Evolutionary conservation across 164 flowering plant genomes (phyloP), one percentile per base, ranked within the genome.

Genomic region (Chimonanthus salicifolius): DNA sequence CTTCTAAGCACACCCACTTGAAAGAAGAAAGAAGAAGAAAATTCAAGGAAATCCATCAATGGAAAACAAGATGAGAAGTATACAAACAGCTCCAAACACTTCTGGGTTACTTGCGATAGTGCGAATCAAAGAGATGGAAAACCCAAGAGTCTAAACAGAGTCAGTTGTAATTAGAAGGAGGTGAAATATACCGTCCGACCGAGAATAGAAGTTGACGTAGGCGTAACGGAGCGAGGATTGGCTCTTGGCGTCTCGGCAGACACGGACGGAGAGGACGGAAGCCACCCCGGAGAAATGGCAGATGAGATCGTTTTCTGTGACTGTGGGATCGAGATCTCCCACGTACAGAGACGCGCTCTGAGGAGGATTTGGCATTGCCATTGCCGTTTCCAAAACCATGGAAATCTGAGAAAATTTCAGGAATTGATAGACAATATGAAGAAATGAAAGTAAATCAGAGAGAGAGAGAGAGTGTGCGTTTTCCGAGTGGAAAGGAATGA

Each of bases 261-360:
- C 49, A 48, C 15, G 73, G 21, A 46, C 54, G 13, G 73, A 60
- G 48, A 13, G 7, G 33, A 71, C 49, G 15, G 10, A 21, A 10
- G 49, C 73, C 6, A 47, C 21, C 5, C 21, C 33, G 50, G 73
- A 62, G 66, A 71, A 71, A 16, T 9, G 7, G 11, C 62, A 21
- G 20, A 13, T 44, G 65, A 71, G 65, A 3, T 71, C 58, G 50
- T 7, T 2, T 4, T 71, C 73, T 47, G 66, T 15, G 51, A 62
- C 49, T 9, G 49, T 2, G 9, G 67, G 50, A 18, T 71, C 51
- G 8, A 71, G 67, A 71, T 71, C 74, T 10, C 74, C 74, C 43
- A 71, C 74, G 74, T 71, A 71, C 67, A 71, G 74, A 4, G 72
- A 71, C 16, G 65, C 21, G n/a, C 48, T 46, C 66, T 4, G 7